A percentile compares a stretch with the other conserved stretches of the same genome.
These are phyloP conservation scores for Aspergillus clavatus DNA, from an alignment of 2,329 filamentous ascomycete species.

Conservation along the genomic window DNA sequence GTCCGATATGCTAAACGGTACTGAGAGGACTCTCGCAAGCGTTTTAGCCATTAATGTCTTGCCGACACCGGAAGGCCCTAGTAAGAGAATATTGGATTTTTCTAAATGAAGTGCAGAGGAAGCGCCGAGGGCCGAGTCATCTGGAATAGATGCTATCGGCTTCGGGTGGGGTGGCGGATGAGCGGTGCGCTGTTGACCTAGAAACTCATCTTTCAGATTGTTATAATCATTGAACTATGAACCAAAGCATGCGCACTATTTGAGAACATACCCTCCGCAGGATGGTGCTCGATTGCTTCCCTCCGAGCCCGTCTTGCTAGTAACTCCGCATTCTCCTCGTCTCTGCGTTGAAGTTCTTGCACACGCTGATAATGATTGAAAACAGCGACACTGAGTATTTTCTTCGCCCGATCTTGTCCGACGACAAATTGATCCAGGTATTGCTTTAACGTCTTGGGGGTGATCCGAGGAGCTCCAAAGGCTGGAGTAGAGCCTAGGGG, in stretches of 20 bases:
- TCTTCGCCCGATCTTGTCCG: constrained; percentile 87
- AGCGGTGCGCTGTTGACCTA: constrained; percentile 55
- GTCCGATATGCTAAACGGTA: constrained; percentile 92
- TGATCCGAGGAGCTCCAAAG: constrained; percentile 55
- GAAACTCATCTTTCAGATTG: constrained; percentile 52
- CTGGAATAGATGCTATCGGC: constrained; percentile 19
- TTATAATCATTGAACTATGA: constrained; percentile 1
- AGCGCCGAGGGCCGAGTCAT: constrained; percentile 47
- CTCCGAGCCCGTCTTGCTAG: constrained; percentile 66
- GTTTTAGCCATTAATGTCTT: constrained; percentile 94
- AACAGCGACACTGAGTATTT: constrained; percentile 84
- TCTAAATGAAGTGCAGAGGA: constrained; percentile 68
- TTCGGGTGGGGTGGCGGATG: constrained; percentile 30
- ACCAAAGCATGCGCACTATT: too few species aligned
- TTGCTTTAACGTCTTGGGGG: constrained; percentile 68
- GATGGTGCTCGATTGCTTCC: constrained; percentile 65
- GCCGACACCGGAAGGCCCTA: constrained; percentile 90
- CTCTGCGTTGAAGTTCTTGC: constrained; percentile 66
- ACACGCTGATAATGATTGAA: constrained; percentile 96
- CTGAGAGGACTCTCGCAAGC: constrained; percentile 83
- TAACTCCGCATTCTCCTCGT: constrained; percentile 73
- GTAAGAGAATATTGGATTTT: constrained; percentile 88
- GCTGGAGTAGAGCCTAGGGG: constrained; percentile 57
- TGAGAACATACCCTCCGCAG: constrained; percentile 65
- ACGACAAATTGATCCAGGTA: constrained; percentile 95